phyloP scores from a whole-genome alignment of 805 yeast species.

The Diddensiella transvaalensis region DNA sequence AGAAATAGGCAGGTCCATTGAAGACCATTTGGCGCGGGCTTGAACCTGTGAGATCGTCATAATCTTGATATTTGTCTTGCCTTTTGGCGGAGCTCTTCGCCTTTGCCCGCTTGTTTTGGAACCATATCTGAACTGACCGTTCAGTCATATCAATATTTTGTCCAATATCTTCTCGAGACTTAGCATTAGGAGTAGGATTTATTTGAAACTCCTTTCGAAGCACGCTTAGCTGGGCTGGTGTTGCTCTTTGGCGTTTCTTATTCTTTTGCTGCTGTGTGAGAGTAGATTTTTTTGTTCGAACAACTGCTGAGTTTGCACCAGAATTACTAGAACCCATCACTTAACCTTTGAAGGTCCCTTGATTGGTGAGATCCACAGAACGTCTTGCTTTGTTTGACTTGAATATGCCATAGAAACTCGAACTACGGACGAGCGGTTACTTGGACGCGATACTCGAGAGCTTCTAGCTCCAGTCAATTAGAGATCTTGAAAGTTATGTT shows the following conservation, averaged over 20 bases:
- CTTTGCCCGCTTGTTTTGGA: conserved; percentile 65
- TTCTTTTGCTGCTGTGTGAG: conserved; percentile 27
- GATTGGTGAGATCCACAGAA: neutral
- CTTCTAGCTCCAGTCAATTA: neutral
- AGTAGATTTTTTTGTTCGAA: conserved; percentile 20
- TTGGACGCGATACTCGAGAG: neutral
- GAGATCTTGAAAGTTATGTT: too few relatives aligned
- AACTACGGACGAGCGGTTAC: neutral
- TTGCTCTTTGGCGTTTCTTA: conserved; percentile 26
- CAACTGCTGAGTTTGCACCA: neutral
- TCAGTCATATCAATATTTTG: conserved; percentile 86
- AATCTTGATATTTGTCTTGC: conserved; percentile 4
- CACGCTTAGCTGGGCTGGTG: conserved; percentile 20
- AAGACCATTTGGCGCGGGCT: neutral
- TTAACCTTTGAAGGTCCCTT: neutral
- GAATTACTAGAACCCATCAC: neutral
- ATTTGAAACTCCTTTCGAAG: conserved; percentile 18
- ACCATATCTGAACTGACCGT: conserved; percentile 98
- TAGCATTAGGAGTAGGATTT: conserved; percentile 25
- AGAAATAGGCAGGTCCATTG: neutral
- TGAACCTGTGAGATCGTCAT: neutral
- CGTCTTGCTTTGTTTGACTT: neutral
- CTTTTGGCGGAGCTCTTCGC: conserved; percentile 11
- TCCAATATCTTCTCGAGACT: conserved; percentile 59
- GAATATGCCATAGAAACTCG: neutral